These are phyloP conservation scores for Solanum stenotomum DNA, from an alignment of 257 asterid species.

Conservation along the genomic window DNA sequence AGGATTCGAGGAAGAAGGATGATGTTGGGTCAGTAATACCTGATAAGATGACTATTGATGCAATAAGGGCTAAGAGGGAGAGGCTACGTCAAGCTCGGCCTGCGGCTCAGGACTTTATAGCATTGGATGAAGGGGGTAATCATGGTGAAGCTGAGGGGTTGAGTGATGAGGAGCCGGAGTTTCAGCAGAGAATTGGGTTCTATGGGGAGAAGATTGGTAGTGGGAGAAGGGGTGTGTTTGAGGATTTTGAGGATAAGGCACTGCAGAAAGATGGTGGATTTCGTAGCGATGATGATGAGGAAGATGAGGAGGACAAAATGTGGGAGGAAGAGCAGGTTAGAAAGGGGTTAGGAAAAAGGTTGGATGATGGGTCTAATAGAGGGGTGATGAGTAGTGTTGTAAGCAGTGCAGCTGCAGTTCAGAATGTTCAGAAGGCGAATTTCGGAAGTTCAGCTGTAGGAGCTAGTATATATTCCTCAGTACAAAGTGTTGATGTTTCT, in stretches of 20 bases:
- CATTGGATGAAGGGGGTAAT: slow-evolving; percentile 91
- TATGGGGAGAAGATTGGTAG: slow-evolving; percentile 58
- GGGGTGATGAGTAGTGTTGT: slow-evolving; percentile 30
- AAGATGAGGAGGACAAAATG: slow-evolving; percentile 86
- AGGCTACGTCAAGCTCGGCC: slow-evolving; percentile 71
- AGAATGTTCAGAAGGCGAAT: slow-evolving; percentile 28
- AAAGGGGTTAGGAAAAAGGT: slow-evolving; percentile 86
- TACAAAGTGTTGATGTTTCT: slow-evolving; percentile 19
- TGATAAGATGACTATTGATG: slow-evolving; percentile 68
- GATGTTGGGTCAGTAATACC: slow-evolving; percentile 34
- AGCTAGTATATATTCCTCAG: slow-evolving; percentile 29
- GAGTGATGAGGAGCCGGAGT: slow-evolving; percentile 97
- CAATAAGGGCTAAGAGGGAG: slow-evolving; percentile 83
- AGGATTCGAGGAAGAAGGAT: slow-evolving; percentile 23
- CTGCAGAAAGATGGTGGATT: slow-evolving; percentile 32
- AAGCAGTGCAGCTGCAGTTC: slow-evolving; percentile 20
- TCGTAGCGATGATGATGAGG: slow-evolving; percentile 29
- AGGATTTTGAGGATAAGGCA: slow-evolving; percentile 57
- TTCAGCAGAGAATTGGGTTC: slow-evolving; percentile 75
- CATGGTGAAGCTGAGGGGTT: slow-evolving; percentile 94
- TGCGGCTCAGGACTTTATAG: slow-evolving; percentile 77
- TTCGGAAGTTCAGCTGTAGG: slow-evolving; percentile 24
- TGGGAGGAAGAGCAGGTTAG: slow-evolving; percentile 99
- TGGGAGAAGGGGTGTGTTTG: slow-evolving; percentile 81
- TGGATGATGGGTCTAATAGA: slow-evolving; percentile 56